A percentile compares a stretch with the other conserved stretches of the same genome.
phyloP scores from a whole-genome alignment of 176 grass and related monocot species.

The Avena eriantha region DNA sequence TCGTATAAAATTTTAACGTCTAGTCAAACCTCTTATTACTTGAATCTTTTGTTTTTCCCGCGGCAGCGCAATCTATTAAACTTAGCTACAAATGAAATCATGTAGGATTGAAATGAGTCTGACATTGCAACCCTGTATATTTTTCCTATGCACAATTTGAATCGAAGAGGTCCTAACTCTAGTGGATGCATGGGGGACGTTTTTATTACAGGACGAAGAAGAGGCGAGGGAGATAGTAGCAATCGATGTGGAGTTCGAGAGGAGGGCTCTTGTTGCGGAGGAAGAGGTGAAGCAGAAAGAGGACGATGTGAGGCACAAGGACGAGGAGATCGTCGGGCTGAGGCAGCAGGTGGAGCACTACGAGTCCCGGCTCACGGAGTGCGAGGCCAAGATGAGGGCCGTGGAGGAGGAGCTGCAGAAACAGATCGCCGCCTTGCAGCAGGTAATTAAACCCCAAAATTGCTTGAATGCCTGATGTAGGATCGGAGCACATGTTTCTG shows the following conservation, averaged over 20 bases:
- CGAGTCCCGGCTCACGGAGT: slow-evolving; percentile 44
- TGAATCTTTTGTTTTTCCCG: neutral
- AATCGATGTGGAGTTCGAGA: slow-evolving; percentile 46
- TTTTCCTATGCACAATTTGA: neutral
- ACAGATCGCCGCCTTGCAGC: slow-evolving; percentile 46
- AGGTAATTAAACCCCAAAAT: too few species aligned
- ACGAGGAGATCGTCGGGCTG: slow-evolving; percentile 45
- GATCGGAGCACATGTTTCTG: too few species aligned
- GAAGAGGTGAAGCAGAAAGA: slow-evolving; percentile 40
- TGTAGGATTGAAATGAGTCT: neutral
- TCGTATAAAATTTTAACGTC: neutral
- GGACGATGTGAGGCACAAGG: slow-evolving; percentile 18
- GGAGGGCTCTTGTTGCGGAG: slow-evolving; percentile 32
- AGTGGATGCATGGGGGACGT: neutral
- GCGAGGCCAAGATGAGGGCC: slow-evolving; percentile 54
- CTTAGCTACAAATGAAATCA: neutral
- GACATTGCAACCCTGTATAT: neutral
- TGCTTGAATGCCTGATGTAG: too few species aligned
- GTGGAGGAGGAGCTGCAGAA: slow-evolving; percentile 60
- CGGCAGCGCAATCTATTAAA: neutral
- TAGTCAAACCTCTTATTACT: neutral
- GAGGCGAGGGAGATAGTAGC: neutral
- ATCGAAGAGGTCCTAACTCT: neutral
- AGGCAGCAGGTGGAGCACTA: slow-evolving; percentile 49
- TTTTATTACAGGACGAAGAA: slow-evolving; percentile 31